Evolutionary conservation across 805 yeast species (phyloP).

Genomic region (Blastobotrys chiropterorum): DNA sequence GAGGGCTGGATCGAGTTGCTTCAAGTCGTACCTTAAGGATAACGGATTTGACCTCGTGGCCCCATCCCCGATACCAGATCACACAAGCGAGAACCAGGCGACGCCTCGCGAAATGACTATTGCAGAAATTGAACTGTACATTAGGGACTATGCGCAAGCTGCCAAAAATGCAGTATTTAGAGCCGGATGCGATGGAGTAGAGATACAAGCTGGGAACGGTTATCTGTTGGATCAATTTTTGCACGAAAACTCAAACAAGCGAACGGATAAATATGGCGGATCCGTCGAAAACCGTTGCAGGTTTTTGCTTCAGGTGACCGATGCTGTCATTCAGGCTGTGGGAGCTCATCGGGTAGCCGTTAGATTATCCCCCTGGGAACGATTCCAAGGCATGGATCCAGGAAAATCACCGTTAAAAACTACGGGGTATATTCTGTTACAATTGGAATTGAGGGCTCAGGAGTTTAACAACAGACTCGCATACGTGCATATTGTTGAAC

Average conservation of each 20-base stretch:
- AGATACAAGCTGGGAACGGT: conserved; percentile 62
- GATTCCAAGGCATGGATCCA: conserved; percentile 14
- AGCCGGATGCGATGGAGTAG: conserved; percentile 59
- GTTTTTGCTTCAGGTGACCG: conserved; percentile 44
- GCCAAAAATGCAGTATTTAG: conserved; percentile 43
- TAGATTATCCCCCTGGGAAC: conserved; percentile 30
- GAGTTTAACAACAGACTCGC: conserved; percentile 29
- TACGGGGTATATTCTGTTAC: conserved; percentile 37
- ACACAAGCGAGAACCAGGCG: neutral
- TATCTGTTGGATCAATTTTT: conserved; percentile 44
- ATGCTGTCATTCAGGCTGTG: conserved; percentile 42
- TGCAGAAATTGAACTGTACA: conserved; percentile 38
- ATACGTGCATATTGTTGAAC: conserved; percentile 33
- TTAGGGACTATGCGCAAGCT: conserved; percentile 44
- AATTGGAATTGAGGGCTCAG: conserved; percentile 36
- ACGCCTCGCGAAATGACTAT: conserved; percentile 39
- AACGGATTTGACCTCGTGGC: no score
- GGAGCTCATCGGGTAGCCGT: conserved; percentile 46
- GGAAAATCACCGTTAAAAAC: conserved; percentile 33
- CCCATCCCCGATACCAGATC: neutral
- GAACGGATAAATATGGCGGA: conserved; percentile 60
- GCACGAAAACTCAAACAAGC: conserved; percentile 38
- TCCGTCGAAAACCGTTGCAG: conserved; percentile 48
- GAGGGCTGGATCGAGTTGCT: conserved; percentile 14
- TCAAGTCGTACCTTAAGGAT: neutral